Percentiles rank a stretch among this genome's conserved stretches.
phyloP scores from a whole-genome alignment of 2,329 filamentous ascomycete species.

The Phoma sp. region DNA sequence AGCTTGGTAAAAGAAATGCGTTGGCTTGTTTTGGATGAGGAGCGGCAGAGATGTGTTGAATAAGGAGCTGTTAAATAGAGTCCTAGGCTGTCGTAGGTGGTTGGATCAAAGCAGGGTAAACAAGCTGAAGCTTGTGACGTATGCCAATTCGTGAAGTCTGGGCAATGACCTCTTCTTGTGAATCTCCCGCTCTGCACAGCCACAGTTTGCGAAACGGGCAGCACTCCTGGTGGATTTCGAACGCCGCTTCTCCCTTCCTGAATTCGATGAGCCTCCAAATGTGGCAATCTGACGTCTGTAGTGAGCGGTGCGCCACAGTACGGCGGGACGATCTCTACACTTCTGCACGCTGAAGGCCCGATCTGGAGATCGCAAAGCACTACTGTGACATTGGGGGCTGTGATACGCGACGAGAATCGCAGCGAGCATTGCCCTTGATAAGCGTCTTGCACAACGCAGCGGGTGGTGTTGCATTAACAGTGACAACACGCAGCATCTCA shows the following conservation, averaged over 20 bases:
- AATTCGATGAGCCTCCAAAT: neutral
- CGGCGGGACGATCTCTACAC: slow-evolving; percentile 2
- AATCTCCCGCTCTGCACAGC: slow-evolving; percentile 2
- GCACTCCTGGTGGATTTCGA: neutral
- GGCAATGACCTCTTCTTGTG: slow-evolving; percentile 6
- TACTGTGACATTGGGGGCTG: slow-evolving; percentile 11
- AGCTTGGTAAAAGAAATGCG: neutral
- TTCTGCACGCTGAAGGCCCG: neutral
- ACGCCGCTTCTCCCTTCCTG: slow-evolving; percentile 2
- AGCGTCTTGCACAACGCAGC: neutral
- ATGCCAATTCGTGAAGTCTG: slow-evolving; percentile 15
- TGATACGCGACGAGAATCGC: neutral
- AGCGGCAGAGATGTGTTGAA: slow-evolving; percentile 17
- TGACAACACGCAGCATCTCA: too few species aligned
- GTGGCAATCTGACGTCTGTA: slow-evolving; percentile 1
- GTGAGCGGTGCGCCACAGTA: slow-evolving; percentile 6
- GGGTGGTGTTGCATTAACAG: neutral
- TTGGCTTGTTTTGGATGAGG: slow-evolving; percentile 10
- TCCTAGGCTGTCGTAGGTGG: slow-evolving; percentile 8
- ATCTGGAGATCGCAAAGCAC: slow-evolving; percentile 1
- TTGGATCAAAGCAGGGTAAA: slow-evolving; percentile 23
- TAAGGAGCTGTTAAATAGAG: slow-evolving; percentile 6
- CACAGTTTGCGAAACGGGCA: slow-evolving; percentile 8
- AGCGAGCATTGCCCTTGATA: neutral
- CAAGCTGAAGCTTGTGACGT: slow-evolving; percentile 17